Base-by-base conservation (phyloP, 495 filamentous ascomycete genomes). In the Hypoxylon intermedium region DNA sequence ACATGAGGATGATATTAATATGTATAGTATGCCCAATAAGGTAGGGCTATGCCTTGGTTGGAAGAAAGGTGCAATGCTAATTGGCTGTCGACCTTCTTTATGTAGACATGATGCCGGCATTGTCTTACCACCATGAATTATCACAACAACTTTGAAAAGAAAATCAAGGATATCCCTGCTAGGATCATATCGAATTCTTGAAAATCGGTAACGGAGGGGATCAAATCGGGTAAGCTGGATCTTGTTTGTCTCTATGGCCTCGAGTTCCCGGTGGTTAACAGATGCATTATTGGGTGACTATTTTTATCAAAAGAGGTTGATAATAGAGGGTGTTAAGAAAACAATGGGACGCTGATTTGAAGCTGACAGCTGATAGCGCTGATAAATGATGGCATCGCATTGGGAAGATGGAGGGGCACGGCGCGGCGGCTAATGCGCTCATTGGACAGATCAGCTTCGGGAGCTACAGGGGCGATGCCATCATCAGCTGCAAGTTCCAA, bases 381-480 rank as follows among this genome's bases (percentile, higher is more conserved):
- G 21, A 34, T 44, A 37, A 30, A 46, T 38, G 6, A 28, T 45
- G 15, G 30, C 34, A 31, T 34, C 26, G 24, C 3, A 26, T 26
- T 3, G 24, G 7, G 5, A 33, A 19, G 44, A 47, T 47, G 38
- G 53, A 49, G 54, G 61, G 60, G 60, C 28, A 50, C 43, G 44
- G 53, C 43, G 47, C 26, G 16, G 48, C 48, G 34, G 53, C n/a
- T 50, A 46, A n/a, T 23, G 9, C 23, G 43, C 11, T 65, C 30
- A 52, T 60, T 60, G 50, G 45, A 16, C 6, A 13, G 26, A 56
- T 33, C 1, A 13, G 40, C 28, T 48, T 51, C 44, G 50, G 50
- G 51, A 65, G 37, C 38, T 52, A 59, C 55, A 65, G 55, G 61
- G 61, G 51, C 36, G 47, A 47, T 65, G 51, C 51, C 61, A 65